phyloP scores from a whole-genome alignment of 176 grass and related monocot species.

The Miscanthus lutarioriparius region DNA sequence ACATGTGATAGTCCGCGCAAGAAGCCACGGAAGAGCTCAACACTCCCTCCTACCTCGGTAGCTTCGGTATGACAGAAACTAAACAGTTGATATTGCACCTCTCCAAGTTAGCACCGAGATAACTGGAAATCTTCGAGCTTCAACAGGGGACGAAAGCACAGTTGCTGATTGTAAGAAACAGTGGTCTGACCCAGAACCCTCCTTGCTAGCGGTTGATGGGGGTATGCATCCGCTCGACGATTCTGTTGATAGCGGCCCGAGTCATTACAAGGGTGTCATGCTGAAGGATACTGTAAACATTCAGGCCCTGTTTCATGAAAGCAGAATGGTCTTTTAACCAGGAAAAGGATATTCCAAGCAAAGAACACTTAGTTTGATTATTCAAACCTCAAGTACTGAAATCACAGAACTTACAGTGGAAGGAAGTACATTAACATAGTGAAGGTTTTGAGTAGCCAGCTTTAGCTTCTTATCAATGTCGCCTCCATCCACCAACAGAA shows the following conservation, averaged over 20 bases:
- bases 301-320: conserved; percentile 63
- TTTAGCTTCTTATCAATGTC: conserved; percentile 77
- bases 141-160: neutral
- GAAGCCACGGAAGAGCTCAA: neutral
- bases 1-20: neutral
- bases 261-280: conserved; percentile 94
- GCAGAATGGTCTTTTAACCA: neutral
- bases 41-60: neutral
- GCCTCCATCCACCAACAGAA: conserved; percentile 83
- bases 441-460: conserved; percentile 85
- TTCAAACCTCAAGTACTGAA: neutral
- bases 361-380: neutral
- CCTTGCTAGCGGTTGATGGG: conserved; percentile 72
- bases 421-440: conserved; percentile 89
- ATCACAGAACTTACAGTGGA: conserved; percentile 60
- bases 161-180: neutral
- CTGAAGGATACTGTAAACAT: conserved; percentile 94
- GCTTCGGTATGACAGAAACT: neutral
- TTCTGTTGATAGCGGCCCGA: conserved; percentile 69
- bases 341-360: neutral
- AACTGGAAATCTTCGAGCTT: neutral
- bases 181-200: neutral
- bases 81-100: neutral
- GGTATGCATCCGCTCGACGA: conserved; percentile 88
- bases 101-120: neutral